Evolutionary conservation across 2,329 filamentous ascomycete genomes (phyloP).

Genomic region (Fusarium napiforme): DNA sequence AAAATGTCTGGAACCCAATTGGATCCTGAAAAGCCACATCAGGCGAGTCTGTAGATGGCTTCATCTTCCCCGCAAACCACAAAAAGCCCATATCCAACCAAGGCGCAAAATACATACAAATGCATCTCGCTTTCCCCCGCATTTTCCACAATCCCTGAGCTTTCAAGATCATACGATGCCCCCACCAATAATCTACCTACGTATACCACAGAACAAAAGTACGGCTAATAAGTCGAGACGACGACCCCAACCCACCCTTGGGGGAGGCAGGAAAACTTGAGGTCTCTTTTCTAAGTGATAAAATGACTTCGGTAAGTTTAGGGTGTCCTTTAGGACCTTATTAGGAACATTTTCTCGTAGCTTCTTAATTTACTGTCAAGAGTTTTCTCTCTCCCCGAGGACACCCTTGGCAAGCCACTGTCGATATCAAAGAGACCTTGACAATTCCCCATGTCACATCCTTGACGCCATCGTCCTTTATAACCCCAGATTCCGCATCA

Average conservation of each 20-base stretch:
- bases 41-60: not conserved
- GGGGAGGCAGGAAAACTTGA: fast-evolving
- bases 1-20: not conserved
- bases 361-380: not conserved
- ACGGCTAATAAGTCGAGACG: not conserved
- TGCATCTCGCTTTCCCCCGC: not conserved
- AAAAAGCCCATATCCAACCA: not conserved
- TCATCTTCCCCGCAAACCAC: constrained; percentile 5
- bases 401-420: not conserved
- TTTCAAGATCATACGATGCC: not conserved
- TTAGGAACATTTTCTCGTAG: too few species aligned
- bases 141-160: not conserved
- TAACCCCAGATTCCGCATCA: not conserved
- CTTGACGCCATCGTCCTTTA: not conserved
- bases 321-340: too few species aligned
- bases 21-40: not conserved
- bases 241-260: not conserved
- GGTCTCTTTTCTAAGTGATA: not conserved
- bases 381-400: not conserved
- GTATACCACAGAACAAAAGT: not conserved
- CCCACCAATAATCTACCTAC: not conserved
- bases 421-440: not conserved
- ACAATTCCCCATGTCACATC: not conserved
- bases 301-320: not conserved
- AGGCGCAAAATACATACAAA: not conserved